Percentiles rank a stretch among this genome's conserved stretches.
Conservation (phyloP, 768 basidiomycete genomes). For the Piloderma croceum region DNA sequence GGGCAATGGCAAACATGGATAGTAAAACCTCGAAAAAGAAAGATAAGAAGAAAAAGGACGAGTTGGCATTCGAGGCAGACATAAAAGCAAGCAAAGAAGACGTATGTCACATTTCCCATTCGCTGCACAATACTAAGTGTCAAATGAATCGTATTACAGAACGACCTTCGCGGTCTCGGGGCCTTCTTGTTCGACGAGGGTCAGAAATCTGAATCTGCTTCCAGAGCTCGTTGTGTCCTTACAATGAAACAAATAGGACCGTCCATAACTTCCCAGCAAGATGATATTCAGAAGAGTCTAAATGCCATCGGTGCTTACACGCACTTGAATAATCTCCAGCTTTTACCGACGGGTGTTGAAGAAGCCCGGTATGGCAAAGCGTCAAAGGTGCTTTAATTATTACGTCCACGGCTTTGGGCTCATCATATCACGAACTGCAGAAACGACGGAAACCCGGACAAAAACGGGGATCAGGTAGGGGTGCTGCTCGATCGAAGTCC, state of each 20-base stretch:
- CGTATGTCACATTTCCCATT: conserved; percentile 2
- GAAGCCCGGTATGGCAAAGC: conserved; percentile 53
- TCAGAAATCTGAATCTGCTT: too few species aligned
- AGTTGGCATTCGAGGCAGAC: conserved; percentile 42
- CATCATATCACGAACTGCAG: conserved; percentile 1
- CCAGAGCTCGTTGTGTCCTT: too few species aligned
- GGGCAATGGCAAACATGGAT: conserved; percentile 68
- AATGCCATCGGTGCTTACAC: conserved; percentile 64
- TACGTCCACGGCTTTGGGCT: neutral
- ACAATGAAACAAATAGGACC: too few species aligned
- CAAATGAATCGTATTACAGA: conserved; percentile 25
- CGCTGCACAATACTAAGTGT: neutral
- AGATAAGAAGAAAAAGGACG: conserved; percentile 31
- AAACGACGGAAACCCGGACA: conserved; percentile 7
- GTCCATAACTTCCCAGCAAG: conserved; percentile 37
- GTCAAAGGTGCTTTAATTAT: conserved; percentile 36
- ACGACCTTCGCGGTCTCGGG: conserved; percentile 54
- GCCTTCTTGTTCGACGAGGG: conserved; percentile 70
- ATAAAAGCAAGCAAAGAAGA: conserved; percentile 39
- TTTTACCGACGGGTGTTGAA: conserved; percentile 64
- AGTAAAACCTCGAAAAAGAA: conserved; percentile 29
- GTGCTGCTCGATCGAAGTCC: conserved; percentile 17
- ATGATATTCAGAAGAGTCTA: conserved; percentile 49
- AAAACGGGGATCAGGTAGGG: conserved; percentile 13
- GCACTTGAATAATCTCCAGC: conserved; percentile 68